Conservation (phyloP, 495 filamentous ascomycete species). For the Hamigera avellanea region DNA sequence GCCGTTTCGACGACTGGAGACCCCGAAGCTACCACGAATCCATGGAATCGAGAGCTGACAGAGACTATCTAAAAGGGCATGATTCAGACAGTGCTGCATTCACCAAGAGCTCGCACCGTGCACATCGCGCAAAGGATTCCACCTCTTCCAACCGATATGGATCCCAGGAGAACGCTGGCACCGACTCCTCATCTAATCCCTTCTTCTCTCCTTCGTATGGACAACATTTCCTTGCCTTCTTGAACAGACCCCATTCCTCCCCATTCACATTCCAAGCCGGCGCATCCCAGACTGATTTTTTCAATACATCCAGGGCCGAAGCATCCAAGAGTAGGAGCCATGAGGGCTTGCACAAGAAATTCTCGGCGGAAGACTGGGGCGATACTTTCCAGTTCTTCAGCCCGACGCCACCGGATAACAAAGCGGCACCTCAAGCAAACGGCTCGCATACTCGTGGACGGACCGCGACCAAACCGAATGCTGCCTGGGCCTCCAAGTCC, state of each 20-base stretch:
- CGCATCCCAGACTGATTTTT: constrained; percentile 1
- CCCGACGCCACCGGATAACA: constrained; percentile 17
- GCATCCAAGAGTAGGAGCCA: constrained; percentile 43
- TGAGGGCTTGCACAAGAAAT: constrained; percentile 54
- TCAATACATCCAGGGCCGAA: neutral
- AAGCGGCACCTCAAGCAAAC: constrained; percentile 20
- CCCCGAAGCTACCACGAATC: constrained; percentile 6
- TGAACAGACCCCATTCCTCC: too few species aligned
- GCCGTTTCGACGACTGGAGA: constrained; percentile 3
- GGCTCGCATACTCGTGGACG: constrained; percentile 23
- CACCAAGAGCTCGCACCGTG: constrained; percentile 8
- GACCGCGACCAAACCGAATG: constrained; percentile 5
- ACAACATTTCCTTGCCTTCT: too few species aligned
- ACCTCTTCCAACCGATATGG: neutral
- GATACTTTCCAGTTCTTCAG: constrained; percentile 47
- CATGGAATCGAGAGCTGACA: constrained; percentile 15
- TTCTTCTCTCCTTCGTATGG: too few species aligned
- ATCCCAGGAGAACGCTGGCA: neutral
- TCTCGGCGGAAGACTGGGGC: constrained; percentile 49
- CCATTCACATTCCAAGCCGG: too few species aligned
- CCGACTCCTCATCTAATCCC: neutral
- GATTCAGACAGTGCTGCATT: constrained; percentile 27
- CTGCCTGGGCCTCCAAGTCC: neutral
- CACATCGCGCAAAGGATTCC: neutral
- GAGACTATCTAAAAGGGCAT: constrained; percentile 19